A percentile compares a stretch with the other conserved stretches of the same genome.
These are phyloP conservation scores for Cytospora schulzeri DNA, from an alignment of 2,329 filamentous ascomycete genomes.

Conservation along the genomic window DNA sequence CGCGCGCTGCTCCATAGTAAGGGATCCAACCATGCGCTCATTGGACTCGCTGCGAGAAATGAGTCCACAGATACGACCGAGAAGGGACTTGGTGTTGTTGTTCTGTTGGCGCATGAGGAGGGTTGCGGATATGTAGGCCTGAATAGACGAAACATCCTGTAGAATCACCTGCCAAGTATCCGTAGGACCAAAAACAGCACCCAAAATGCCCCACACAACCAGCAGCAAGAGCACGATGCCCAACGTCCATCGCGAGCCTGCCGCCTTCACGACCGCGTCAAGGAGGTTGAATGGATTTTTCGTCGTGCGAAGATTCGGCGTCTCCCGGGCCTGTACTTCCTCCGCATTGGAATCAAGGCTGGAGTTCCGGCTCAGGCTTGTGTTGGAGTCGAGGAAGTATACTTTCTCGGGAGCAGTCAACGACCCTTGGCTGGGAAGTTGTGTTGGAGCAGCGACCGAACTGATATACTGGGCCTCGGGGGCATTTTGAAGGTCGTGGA, in stretches of 20 bases:
- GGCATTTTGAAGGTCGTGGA: slow-evolving; percentile 28
- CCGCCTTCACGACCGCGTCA: slow-evolving; percentile 29
- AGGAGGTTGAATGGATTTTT: slow-evolving; percentile 14
- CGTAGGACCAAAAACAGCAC: slow-evolving; percentile 36
- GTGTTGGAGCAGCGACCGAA: slow-evolving; percentile 25
- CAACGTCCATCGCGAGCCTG: slow-evolving; percentile 32
- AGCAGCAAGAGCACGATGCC: slow-evolving; percentile 37
- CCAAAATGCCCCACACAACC: slow-evolving; percentile 36
- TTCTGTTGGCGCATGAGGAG: slow-evolving; percentile 44
- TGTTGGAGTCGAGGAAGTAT: slow-evolving; percentile 24
- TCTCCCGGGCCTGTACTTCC: neutral
- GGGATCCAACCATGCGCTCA: slow-evolving; percentile 35
- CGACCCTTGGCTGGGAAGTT: slow-evolving; percentile 26
- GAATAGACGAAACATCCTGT: slow-evolving; percentile 40
- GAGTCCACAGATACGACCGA: slow-evolving; percentile 37
- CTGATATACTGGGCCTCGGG: slow-evolving; percentile 30
- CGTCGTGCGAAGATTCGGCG: slow-evolving; percentile 14
- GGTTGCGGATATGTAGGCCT: slow-evolving; percentile 42
- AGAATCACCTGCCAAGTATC: slow-evolving; percentile 42
- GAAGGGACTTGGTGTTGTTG: slow-evolving; percentile 36
- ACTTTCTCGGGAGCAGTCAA: slow-evolving; percentile 19
- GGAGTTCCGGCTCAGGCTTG: slow-evolving; percentile 25
- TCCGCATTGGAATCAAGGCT: slow-evolving; percentile 21
- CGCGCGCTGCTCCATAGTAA: slow-evolving; percentile 28
- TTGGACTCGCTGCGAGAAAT: slow-evolving; percentile 38